These are phyloP conservation scores for Rhizopus arrhizus DNA, from an alignment of 371 early-diverging fungal species.

Conservation along the genomic window DNA sequence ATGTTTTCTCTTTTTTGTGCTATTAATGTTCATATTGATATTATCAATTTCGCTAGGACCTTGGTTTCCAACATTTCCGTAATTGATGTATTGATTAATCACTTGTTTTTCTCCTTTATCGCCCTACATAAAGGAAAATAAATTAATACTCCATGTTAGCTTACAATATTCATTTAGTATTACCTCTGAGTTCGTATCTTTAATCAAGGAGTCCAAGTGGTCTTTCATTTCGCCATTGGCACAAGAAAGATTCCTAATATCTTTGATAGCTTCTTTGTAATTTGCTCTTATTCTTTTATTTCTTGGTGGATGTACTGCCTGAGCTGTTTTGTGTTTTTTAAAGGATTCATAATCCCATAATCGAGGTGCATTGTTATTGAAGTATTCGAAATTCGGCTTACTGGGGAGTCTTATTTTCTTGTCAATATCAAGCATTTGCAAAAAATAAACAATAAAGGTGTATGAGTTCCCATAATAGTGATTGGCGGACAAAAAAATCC, in stretches of 20 bases:
- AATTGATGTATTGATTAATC: conserved; percentile 16
- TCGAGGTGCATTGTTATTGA: conserved; percentile 10
- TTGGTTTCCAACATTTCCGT: conserved; percentile 14
- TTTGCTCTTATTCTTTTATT: conserved; percentile 15
- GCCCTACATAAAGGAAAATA: conserved; percentile 14
- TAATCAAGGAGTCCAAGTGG: conserved; percentile 10
- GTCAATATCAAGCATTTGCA: conserved; percentile 1
- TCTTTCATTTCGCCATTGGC: conserved; percentile 13
- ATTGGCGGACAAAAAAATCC: no score
- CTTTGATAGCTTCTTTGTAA: conserved; percentile 7
- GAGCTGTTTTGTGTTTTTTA: conserved; percentile 10
- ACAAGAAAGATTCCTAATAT: conserved; percentile 15
- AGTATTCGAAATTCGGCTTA: conserved; percentile 1
- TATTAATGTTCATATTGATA: conserved; percentile 6
- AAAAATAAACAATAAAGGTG: not conserved
- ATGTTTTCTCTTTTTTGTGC: conserved; percentile 10
- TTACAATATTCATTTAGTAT: conserved; percentile 17
- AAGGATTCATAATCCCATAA: conserved; percentile 13
- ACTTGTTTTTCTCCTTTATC: conserved; percentile 7
- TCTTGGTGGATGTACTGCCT: conserved; percentile 9
- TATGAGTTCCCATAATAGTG: not conserved
- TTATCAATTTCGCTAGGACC: conserved; percentile 8
- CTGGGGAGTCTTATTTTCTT: not conserved
- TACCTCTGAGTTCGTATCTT: conserved; percentile 1
- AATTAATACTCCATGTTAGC: conserved; percentile 14